Percentiles rank a stretch among this genome's conserved stretches.
Conservation (phyloP, 495 filamentous ascomycete species). For the Achaetomiella virescens region DNA sequence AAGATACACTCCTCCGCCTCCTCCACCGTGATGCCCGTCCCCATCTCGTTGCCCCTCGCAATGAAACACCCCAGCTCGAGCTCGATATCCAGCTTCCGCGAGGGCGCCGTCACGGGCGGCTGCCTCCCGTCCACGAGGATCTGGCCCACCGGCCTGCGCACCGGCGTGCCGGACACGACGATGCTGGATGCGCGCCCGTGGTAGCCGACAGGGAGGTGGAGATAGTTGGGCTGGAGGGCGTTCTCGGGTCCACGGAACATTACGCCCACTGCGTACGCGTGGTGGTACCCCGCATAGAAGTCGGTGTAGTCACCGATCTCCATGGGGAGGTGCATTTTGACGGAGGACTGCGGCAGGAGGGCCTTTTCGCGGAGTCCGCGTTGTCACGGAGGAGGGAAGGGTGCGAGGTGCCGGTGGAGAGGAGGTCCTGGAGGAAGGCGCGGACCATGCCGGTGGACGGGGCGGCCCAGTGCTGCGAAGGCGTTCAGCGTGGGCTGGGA, state of each 20-base stretch:
- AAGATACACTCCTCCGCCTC: slow-evolving; percentile 72
- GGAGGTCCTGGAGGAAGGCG: slow-evolving; percentile 64
- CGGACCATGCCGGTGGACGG: slow-evolving; percentile 65
- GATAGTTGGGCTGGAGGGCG: slow-evolving; percentile 86
- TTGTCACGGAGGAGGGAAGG: slow-evolving; percentile 34
- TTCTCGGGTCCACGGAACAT: slow-evolving; percentile 78
- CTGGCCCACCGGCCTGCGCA: slow-evolving; percentile 78
- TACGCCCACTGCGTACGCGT: slow-evolving; percentile 74
- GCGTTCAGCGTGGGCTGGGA: slow-evolving; percentile 66
- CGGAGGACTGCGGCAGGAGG: slow-evolving; percentile 48
- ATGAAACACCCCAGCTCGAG: slow-evolving; percentile 84
- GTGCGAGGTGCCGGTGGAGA: slow-evolving; percentile 47
- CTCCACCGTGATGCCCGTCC: slow-evolving; percentile 52
- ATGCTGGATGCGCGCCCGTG: slow-evolving; percentile 77
- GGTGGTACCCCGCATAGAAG: slow-evolving; percentile 89
- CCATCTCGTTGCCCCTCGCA: slow-evolving; percentile 58
- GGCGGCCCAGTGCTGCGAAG: slow-evolving; percentile 72
- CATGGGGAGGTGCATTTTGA: slow-evolving; percentile 76
- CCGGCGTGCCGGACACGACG: slow-evolving; percentile 66
- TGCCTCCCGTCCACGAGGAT: slow-evolving; percentile 58
- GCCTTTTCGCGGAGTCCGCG: slow-evolving; percentile 22
- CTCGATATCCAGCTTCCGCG: slow-evolving; percentile 73
- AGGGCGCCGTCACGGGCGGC: slow-evolving; percentile 55
- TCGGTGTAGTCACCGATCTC: slow-evolving; percentile 93
- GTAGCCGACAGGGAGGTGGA: slow-evolving; percentile 83